A percentile compares a stretch with the other conserved stretches of the same genome.
Conservation (phyloP, 345 rosid genomes). For the Pugionium cornutum region DNA sequence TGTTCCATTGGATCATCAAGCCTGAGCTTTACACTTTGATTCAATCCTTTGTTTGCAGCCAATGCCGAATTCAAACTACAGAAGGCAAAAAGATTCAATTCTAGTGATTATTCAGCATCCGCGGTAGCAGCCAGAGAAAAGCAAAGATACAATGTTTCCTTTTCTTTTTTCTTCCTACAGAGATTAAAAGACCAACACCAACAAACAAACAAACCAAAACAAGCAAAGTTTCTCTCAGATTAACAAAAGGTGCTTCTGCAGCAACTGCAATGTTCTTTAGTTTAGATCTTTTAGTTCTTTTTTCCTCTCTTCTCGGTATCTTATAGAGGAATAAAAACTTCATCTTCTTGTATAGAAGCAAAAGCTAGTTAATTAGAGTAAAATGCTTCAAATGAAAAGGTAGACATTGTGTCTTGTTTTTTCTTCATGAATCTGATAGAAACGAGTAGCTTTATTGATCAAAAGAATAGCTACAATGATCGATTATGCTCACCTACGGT, state of each 20-base stretch:
- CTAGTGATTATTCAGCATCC: slow-evolving; percentile 85
- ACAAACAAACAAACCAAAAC: background rate
- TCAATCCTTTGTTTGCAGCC: slow-evolving; percentile 51
- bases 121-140: slow-evolving; percentile 21
- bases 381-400: slow-evolving; percentile 13
- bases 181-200: background rate
- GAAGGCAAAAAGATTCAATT: slow-evolving; percentile 51
- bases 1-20: slow-evolving; percentile 9
- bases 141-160: background rate
- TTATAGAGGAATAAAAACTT: slow-evolving; percentile 28
- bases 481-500: too few species aligned
- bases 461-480: too few species aligned
- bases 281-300: background rate
- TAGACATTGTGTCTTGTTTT: slow-evolving; percentile 6
- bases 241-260: slow-evolving; percentile 19
- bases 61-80: slow-evolving; percentile 42
- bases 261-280: slow-evolving; percentile 24
- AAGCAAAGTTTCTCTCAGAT: background rate
- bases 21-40: slow-evolving; percentile 12
- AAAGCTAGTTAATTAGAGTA: slow-evolving; percentile 4
- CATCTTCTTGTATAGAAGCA: slow-evolving; percentile 32
- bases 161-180: slow-evolving; percentile 8
- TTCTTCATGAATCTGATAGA: slow-evolving; percentile 14
- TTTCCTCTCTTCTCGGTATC: slow-evolving; percentile 12
- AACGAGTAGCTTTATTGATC: too few species aligned